Conservation (phyloP, 2,329 filamentous ascomycete species). For the Fusarium goolgardi region DNA sequence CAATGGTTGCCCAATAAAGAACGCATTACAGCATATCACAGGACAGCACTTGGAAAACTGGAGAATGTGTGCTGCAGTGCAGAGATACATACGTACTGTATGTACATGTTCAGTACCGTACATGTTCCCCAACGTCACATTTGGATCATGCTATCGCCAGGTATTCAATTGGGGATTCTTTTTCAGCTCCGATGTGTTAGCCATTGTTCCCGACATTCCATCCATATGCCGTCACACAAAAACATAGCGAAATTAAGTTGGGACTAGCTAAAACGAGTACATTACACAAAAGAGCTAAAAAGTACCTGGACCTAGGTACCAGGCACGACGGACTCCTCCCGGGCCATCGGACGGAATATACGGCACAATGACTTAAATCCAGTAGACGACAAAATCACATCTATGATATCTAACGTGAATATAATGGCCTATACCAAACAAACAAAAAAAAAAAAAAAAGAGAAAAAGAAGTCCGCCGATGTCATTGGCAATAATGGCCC, state of each 20-base stretch:
- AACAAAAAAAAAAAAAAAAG: not conserved
- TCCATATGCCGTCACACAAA: constrained; percentile 13
- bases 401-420: no score
- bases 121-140: constrained; percentile 34
- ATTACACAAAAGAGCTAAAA: not conserved
- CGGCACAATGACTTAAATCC: not conserved
- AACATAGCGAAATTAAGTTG: constrained; percentile 6
- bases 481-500: not conserved
- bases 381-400: not conserved
- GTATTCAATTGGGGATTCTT: constrained; percentile 21
- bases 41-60: constrained; percentile 23
- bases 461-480: not conserved
- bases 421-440: not conserved
- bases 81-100: not conserved
- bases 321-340: not conserved
- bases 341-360: not conserved
- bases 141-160: constrained; percentile 22
- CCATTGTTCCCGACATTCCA: constrained; percentile 12
- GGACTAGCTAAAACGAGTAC: constrained; percentile 19
- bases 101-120: not conserved
- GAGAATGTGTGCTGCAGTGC: constrained; percentile 10
- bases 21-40: constrained; percentile 23
- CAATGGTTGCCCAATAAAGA: constrained; percentile 39
- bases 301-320: constrained; percentile 1
- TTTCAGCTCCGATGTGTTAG: constrained; percentile 21